phyloP scores from a whole-genome alignment of 2,329 filamentous ascomycete species.

The Ophiostoma australiae region DNA sequence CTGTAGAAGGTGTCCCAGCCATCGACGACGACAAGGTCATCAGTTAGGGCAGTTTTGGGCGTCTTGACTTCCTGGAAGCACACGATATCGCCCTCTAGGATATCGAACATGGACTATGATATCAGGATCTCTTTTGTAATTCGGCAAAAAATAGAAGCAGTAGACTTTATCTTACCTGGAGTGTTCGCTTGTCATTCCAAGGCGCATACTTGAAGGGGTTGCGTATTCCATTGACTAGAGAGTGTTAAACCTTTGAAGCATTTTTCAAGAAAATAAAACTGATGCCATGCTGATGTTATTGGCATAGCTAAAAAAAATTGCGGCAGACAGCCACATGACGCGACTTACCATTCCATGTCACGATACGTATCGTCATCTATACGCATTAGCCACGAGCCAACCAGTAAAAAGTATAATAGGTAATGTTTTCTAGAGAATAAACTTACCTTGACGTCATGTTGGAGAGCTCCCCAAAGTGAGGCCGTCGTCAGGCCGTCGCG shows the following conservation, averaged over 20 bases:
- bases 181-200: conserved; percentile 68
- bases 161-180: conserved; percentile 48
- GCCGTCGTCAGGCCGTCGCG: neutral
- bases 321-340: neutral
- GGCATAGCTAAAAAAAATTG: neutral
- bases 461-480: neutral
- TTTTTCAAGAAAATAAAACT: too few species aligned
- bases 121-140: neutral
- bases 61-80: conserved; percentile 97
- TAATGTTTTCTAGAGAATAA: neutral
- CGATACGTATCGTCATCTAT: conserved; percentile 70
- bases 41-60: conserved; percentile 80
- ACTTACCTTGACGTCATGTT: conserved; percentile 7
- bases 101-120: conserved; percentile 84
- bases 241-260: neutral
- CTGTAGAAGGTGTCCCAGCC: conserved; percentile 98
- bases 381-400: neutral
- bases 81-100: conserved; percentile 85
- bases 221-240: conserved; percentile 61
- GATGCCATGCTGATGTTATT: too few species aligned
- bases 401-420: neutral
- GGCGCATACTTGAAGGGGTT: conserved; percentile 82
- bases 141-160: neutral
- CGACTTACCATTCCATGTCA: conserved; percentile 71
- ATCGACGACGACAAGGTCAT: conserved; percentile 92